phyloP scores from a whole-genome alignment of 2,329 filamentous ascomycete species.

The Neonectria magnoliae region DNA sequence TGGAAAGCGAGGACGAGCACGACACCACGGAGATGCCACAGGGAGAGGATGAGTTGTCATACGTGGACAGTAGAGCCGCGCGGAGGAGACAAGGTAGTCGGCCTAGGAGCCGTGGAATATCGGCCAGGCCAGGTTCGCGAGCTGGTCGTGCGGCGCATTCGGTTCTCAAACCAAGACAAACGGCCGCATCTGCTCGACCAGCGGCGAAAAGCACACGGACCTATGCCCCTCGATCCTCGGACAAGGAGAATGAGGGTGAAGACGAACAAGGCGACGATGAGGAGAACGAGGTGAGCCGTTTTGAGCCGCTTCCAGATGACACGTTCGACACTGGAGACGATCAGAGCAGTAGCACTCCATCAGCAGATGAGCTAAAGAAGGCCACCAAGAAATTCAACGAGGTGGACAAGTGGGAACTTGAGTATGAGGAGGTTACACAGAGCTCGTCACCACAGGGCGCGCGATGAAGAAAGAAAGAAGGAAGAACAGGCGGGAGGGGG shows the following conservation, averaged over 20 bases:
- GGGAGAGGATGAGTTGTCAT: conserved; percentile 67
- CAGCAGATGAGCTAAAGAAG: conserved; percentile 65
- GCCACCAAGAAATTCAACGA: conserved; percentile 73
- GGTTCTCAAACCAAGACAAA: conserved; percentile 41
- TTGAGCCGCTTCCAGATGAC: conserved; percentile 58
- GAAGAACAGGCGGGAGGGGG: conserved; percentile 1
- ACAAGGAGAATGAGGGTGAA: conserved; percentile 66
- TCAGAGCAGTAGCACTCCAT: conserved; percentile 50
- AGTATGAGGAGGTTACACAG: conserved; percentile 71
- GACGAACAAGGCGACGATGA: conserved; percentile 48
- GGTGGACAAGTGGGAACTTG: conserved; percentile 75
- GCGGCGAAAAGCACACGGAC: conserved; percentile 52
- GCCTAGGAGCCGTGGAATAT: conserved; percentile 43
- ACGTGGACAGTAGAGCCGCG: conserved; percentile 51
- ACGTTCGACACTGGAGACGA: conserved; percentile 49
- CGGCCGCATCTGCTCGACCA: conserved; percentile 31
- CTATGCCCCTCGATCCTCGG: conserved; percentile 62
- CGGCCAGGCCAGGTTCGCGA: conserved; percentile 42
- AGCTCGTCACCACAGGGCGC: conserved; percentile 64
- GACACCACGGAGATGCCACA: conserved; percentile 59
- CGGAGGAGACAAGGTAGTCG: conserved; percentile 49
- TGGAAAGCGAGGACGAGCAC: conserved; percentile 58
- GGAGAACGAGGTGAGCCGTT: conserved; percentile 50
- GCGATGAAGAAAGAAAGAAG: conserved; percentile 47
- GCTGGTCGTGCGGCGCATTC: conserved; percentile 37